These are phyloP conservation scores for Umbelopsis sp. DNA, from an alignment of 192 early-diverging fungal species.

Conservation along the genomic window DNA sequence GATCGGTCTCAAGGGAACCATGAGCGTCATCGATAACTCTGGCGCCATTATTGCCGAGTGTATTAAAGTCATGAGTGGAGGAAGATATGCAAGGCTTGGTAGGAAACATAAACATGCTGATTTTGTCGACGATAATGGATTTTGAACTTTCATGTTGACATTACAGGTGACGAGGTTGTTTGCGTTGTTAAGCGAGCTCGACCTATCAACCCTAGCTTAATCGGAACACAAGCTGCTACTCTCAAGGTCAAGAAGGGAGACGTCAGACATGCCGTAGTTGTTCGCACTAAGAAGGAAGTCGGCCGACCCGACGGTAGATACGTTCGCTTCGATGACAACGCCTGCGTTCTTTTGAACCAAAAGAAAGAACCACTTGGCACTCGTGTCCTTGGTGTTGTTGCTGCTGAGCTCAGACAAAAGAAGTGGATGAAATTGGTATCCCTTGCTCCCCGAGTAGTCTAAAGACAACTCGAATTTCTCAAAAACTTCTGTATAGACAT, in stretches of 20 bases:
- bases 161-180: conserved; percentile 90
- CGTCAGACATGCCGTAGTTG: conserved; percentile 88
- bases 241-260: conserved; percentile 92
- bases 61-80: conserved; percentile 88
- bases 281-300: conserved; percentile 88
- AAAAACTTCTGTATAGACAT: conserved; percentile 13
- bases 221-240: conserved; percentile 56
- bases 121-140: neutral
- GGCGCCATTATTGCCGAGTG: conserved; percentile 93
- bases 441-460: conserved; percentile 90
- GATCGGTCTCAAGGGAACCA: conserved; percentile 80
- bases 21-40: conserved; percentile 97
- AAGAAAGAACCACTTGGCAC: conserved; percentile 93
- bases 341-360: conserved; percentile 92
- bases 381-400: conserved; percentile 88
- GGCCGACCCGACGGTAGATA: conserved; percentile 89
- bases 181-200: conserved; percentile 94
- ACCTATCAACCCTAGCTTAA: conserved; percentile 63
- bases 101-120: conserved; percentile 2
- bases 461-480: conserved; percentile 25
- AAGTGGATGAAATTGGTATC: conserved; percentile 95
- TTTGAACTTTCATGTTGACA: neutral
- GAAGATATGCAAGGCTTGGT: conserved; percentile 69
- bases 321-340: conserved; percentile 96
- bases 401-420: conserved; percentile 89